Evolutionary conservation across 2,329 filamentous ascomycete species (phyloP), one percentile per base, ranked within the genome.

Genomic region (Chaetothyriales sp.): DNA sequence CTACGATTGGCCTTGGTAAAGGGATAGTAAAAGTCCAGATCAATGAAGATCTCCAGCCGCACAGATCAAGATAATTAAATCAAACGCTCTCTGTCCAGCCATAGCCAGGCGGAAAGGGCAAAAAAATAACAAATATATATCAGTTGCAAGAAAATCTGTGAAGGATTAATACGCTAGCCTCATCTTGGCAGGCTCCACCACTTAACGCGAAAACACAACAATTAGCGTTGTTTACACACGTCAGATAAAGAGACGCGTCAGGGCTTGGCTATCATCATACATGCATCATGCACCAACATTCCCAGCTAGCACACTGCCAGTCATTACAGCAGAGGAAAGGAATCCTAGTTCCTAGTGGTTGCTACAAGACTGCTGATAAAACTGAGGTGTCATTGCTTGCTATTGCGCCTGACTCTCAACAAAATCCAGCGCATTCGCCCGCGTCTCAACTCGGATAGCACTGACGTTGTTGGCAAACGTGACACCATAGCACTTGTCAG

Each of bases 401-500:
- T 50, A 60, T 42, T 60, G 58, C 18, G 58, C 74, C 67, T 94
- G 87, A 18, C 88, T 90, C 65, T 96, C 90, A 10, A 98, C 89
- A 65, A 98, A 98, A 63, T 86, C 83, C 59, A 98, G 72, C 25
- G 92, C 92, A 61, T 92, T 86, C 57, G 95, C 86, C 50, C 81
- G 80, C 55, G 79, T 82, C 47, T 95, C 89, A 49, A 90, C 90
- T 69, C 92, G 86, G 62, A 98, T 94, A 42, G 81, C 86, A 70
- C 86, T 94, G 58, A 89, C 93, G 76, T 96, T 96, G 68, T 89
- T 90, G 58, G 80, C 79, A 62, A 75, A 96, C 48, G 86, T 87
- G 48, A 98, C 92, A 54, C 92, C 92, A 66, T 98, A 98, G 69
- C 90, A 95, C 72, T 95, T 94, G 72, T 96, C 89, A 2, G 92